Evolutionary conservation across 2,329 filamentous ascomycete species (phyloP).

Genomic region (Alternaria alternata): DNA sequence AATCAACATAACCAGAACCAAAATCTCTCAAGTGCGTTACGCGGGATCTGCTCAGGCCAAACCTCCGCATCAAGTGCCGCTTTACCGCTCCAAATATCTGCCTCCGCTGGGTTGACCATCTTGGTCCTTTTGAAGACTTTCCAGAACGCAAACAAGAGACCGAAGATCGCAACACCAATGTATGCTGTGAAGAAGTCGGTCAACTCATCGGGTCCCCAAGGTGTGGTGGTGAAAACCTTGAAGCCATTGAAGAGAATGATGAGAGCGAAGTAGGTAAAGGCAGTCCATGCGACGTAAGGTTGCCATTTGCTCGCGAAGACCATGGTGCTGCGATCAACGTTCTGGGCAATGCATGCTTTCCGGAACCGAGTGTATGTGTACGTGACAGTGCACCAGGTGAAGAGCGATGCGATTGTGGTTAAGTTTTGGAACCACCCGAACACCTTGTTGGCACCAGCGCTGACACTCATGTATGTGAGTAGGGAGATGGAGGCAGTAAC

Average conservation of each 20-base stretch:
- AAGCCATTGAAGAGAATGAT: conserved; percentile 69
- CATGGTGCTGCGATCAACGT: conserved; percentile 62
- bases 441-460: conserved; percentile 54
- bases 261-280: conserved; percentile 64
- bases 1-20: conserved; percentile 59
- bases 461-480: conserved; percentile 61
- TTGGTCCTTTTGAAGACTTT: conserved; percentile 72
- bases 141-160: conserved; percentile 66
- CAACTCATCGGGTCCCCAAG: conserved; percentile 49
- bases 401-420: conserved; percentile 65
- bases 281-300: conserved; percentile 65
- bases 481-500: conserved; percentile 53
- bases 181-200: conserved; percentile 62
- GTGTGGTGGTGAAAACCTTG: conserved; percentile 63
- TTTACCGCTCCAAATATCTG: conserved; percentile 59
- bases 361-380: conserved; percentile 68
- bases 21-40: conserved; percentile 56
- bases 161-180: conserved; percentile 53
- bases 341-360: conserved; percentile 55
- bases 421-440: conserved; percentile 78
- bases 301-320: conserved; percentile 60
- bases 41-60: conserved; percentile 55
- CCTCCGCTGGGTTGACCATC: conserved; percentile 51
- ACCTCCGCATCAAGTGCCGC: conserved; percentile 56
- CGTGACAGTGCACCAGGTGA: conserved; percentile 63